A percentile compares a stretch with the other conserved stretches of the same genome.
Conservation (phyloP, 202 grass and related monocot species). For the Eragrostis tef region DNA sequence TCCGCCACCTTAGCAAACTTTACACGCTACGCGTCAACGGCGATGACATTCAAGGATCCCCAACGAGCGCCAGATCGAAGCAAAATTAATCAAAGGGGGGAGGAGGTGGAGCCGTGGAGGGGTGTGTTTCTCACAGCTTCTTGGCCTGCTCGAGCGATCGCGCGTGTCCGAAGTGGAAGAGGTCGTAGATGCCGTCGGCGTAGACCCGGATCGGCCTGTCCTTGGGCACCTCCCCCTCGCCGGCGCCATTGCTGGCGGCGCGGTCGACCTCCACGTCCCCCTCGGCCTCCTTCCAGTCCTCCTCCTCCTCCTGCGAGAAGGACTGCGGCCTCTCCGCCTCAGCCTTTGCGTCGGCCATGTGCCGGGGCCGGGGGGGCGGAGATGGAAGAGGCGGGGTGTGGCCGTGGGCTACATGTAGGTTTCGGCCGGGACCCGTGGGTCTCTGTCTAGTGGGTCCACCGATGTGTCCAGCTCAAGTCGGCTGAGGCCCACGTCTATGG, state of each 20-base stretch:
- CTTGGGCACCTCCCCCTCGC: conserved; percentile 25
- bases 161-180: conserved; percentile 97
- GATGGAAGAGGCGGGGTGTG: background rate
- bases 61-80: conserved; percentile 37
- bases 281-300: conserved; percentile 60
- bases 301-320: conserved; percentile 57
- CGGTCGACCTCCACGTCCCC: conserved; percentile 42
- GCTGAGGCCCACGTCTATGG: too few species aligned
- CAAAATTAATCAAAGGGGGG: background rate
- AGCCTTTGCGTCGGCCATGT: conserved; percentile 62
- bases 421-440: background rate
- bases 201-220: conserved; percentile 80
- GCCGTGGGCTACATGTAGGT: background rate
- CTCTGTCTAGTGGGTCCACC: background rate
- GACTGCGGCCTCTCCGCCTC: conserved; percentile 46
- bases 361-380: too few species aligned
- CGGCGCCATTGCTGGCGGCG: conserved; percentile 22
- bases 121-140: conserved; percentile 56
- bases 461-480: background rate
- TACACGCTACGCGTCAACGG: background rate
- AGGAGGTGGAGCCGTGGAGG: too few species aligned
- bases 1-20: background rate
- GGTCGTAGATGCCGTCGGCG: conserved; percentile 95
- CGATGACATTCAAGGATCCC: background rate
- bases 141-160: conserved; percentile 93